A percentile compares a stretch with the other conserved stretches of the same genome.
Evolutionary conservation across 495 filamentous ascomycete species (phyloP).

Genomic region (Penicillium paradoxum): DNA sequence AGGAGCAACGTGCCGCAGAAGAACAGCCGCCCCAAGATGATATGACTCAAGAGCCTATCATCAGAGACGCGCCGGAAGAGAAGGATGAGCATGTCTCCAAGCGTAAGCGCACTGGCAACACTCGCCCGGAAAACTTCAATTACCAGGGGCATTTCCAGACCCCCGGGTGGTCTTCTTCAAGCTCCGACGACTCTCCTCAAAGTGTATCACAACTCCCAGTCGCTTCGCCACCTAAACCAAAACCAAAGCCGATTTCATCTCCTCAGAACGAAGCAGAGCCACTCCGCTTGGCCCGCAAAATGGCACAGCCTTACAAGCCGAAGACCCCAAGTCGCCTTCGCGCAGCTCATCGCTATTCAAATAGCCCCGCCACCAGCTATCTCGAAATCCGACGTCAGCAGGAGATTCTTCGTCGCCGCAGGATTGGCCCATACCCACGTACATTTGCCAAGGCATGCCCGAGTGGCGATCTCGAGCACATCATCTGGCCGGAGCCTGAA

Average conservation of each 20-base stretch:
- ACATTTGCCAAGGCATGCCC: not conserved
- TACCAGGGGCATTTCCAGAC: not conserved
- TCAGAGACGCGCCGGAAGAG: not conserved
- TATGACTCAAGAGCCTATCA: not conserved
- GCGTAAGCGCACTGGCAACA: not conserved
- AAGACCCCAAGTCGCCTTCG: slow-evolving; percentile 47
- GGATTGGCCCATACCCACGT: not conserved
- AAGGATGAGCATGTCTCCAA: not conserved
- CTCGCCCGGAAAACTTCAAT: not conserved
- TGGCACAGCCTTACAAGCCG: slow-evolving; percentile 42
- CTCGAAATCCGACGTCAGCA: not conserved
- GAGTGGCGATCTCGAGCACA: not conserved
- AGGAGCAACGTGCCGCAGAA: slow-evolving; percentile 13
- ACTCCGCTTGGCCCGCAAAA: slow-evolving; percentile 28
- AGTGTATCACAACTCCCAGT: not conserved
- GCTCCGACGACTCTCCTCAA: slow-evolving; percentile 16
- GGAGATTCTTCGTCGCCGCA: not conserved
- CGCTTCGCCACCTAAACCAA: not conserved
- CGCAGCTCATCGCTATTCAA: slow-evolving; percentile 34
- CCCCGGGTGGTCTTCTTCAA: slow-evolving; percentile 10
- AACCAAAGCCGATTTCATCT: not conserved
- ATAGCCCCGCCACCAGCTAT: slow-evolving; percentile 1
- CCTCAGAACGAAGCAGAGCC: not conserved
- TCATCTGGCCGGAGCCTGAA: not conserved
- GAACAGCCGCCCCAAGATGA: slow-evolving; percentile 2